Evolutionary conservation across 2,329 filamentous ascomycete genomes (phyloP).

Genomic region (Colletotrichum plurivorum): DNA sequence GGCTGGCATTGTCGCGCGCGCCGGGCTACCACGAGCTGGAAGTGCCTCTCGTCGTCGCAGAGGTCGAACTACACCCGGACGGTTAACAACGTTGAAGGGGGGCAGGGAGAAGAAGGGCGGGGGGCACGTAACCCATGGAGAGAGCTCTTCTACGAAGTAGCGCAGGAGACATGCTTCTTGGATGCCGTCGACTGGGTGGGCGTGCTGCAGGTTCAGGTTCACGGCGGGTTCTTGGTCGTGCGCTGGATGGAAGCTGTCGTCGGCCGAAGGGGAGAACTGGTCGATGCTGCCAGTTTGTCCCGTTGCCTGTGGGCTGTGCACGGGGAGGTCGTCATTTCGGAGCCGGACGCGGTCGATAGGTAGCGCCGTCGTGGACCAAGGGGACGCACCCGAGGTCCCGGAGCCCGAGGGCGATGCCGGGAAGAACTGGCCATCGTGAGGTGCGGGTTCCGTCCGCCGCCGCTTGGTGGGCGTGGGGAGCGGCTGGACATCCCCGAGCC

Average conservation of each 20-base stretch:
- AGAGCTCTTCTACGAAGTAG: slow-evolving; percentile 57
- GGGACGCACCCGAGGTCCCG: neutral
- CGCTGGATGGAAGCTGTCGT: neutral
- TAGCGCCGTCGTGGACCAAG: slow-evolving; percentile 15
- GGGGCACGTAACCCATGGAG: slow-evolving; percentile 52
- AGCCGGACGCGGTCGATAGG: slow-evolving; percentile 4
- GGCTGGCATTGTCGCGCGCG: slow-evolving; percentile 53
- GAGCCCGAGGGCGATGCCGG: slow-evolving; percentile 24
- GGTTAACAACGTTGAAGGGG: slow-evolving; percentile 8
- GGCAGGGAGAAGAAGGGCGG: accelerated
- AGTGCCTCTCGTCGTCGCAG: slow-evolving; percentile 56
- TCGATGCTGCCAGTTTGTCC: slow-evolving; percentile 8
- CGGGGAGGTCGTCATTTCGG: slow-evolving; percentile 1
- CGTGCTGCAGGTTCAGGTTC: neutral
- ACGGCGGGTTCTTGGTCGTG: neutral
- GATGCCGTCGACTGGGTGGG: slow-evolving; percentile 37
- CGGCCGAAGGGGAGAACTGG: slow-evolving; percentile 28
- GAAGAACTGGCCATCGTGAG: slow-evolving; percentile 20
- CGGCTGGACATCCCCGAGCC: neutral
- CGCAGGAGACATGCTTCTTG: slow-evolving; percentile 56
- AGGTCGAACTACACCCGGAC: slow-evolving; percentile 51
- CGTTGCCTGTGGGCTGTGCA: slow-evolving; percentile 30
- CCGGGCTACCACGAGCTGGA: slow-evolving; percentile 54
- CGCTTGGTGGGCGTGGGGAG: slow-evolving; percentile 25
- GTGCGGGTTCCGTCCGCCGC: slow-evolving; percentile 9